These are phyloP conservation scores for Sporothrix brasiliensis DNA, from an alignment of 2,329 filamentous ascomycete genomes.

Conservation along the genomic window DNA sequence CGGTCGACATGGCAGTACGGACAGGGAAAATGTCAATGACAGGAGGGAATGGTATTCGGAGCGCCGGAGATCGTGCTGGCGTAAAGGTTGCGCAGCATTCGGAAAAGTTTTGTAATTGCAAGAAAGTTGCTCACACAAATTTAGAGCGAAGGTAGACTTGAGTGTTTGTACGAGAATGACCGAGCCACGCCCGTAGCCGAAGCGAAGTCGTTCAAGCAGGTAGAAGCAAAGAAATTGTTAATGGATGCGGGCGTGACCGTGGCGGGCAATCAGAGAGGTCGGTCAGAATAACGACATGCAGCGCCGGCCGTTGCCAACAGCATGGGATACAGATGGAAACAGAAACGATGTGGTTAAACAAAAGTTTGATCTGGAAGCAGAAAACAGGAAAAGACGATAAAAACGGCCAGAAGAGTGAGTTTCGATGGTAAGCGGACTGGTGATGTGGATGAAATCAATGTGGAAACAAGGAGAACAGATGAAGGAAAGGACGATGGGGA, in stretches of 20 bases:
- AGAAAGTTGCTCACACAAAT: neutral
- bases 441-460: conserved; percentile 14
- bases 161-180: too few relatives aligned
- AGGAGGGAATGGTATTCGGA: neutral
- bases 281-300: neutral
- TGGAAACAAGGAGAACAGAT: neutral
- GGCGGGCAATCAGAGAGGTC: neutral
- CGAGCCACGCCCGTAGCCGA: neutral
- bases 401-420: neutral
- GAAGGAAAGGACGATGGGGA: neutral
- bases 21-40: too few relatives aligned
- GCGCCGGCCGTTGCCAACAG: neutral
- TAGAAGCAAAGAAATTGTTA: neutral
- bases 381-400: neutral
- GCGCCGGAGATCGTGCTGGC: neutral
- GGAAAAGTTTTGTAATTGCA: neutral
- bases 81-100: neutral
- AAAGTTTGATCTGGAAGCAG: too few relatives aligned
- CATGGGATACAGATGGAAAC: neutral
- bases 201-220: neutral
- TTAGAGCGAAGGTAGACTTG: neutral
- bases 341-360: neutral
- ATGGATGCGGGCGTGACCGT: neutral
- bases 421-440: neutral
- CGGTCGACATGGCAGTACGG: conserved; percentile 49